Percentiles rank a stretch among this genome's conserved stretches.
These are phyloP conservation scores for Globisporangium cylindrosporum DNA, from an alignment of 352 stramenopile genomes.

Conservation along the genomic window DNA sequence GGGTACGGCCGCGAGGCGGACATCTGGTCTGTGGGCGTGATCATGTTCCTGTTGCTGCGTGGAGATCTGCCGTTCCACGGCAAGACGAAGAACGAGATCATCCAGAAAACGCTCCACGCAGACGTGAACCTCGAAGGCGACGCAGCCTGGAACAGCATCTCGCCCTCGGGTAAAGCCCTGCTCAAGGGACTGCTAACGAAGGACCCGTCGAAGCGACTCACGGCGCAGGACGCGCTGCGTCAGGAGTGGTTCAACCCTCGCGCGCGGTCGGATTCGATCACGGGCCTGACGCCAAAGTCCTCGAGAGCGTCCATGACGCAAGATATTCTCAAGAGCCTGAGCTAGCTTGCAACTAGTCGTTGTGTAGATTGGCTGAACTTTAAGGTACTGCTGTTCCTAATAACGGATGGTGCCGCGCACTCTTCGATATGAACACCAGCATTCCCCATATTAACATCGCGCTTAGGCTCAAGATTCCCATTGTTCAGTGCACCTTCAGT, in stretches of 20 bases:
- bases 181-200: slow-evolving; percentile 85
- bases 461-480: slow-evolving; percentile 2
- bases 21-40: slow-evolving; percentile 92
- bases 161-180: slow-evolving; percentile 53
- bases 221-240: slow-evolving; percentile 69
- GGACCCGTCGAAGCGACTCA: slow-evolving; percentile 72
- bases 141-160: slow-evolving; percentile 53
- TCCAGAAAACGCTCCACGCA: slow-evolving; percentile 88
- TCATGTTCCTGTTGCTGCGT: slow-evolving; percentile 90
- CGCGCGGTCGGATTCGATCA: slow-evolving; percentile 17
- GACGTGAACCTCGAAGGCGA: slow-evolving; percentile 81
- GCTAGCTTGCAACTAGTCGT: slow-evolving; percentile 11
- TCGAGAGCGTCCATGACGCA: slow-evolving; percentile 26
- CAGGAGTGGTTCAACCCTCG: slow-evolving; percentile 78
- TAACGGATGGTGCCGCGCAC: neutral
- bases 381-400: neutral
- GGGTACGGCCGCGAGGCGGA: slow-evolving; percentile 90
- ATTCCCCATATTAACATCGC: neutral
- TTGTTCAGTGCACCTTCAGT: slow-evolving; percentile 18
- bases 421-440: slow-evolving; percentile 16
- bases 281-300: slow-evolving; percentile 16
- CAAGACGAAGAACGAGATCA: slow-evolving; percentile 90
- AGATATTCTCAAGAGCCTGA: slow-evolving; percentile 15
- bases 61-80: slow-evolving; percentile 90
- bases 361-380: slow-evolving; percentile 18